A percentile compares a stretch with the other conserved stretches of the same genome.
Evolutionary conservation across 192 early-diverging fungal species (phyloP).

Genomic region (Gaertneriomyces sp.): DNA sequence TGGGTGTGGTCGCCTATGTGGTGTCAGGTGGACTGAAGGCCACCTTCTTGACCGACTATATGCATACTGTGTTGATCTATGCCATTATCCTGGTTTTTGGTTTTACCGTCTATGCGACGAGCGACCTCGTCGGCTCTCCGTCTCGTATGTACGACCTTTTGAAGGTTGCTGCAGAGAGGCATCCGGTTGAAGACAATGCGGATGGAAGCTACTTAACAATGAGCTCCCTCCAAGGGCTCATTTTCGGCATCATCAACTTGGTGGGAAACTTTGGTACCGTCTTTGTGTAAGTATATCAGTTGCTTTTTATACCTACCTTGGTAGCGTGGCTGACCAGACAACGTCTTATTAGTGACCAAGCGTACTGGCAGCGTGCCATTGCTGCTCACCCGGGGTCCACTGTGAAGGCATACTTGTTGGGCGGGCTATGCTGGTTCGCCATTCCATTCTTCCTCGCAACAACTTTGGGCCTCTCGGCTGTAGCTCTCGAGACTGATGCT

Average conservation of each 20-base stretch:
- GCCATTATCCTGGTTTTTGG: constrained; percentile 66
- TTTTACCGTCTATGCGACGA: constrained; percentile 64
- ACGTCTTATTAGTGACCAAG: constrained; percentile 64
- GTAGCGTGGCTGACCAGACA: background rate
- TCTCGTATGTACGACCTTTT: constrained; percentile 65
- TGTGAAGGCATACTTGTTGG: constrained; percentile 66
- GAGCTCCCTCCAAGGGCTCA: constrained; percentile 58
- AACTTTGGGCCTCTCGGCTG: constrained; percentile 64
- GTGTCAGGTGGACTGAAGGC: constrained; percentile 70
- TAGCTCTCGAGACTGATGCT: constrained; percentile 56
- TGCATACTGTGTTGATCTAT: constrained; percentile 66
- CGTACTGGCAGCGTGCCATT: constrained; percentile 73
- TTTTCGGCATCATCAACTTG: constrained; percentile 72
- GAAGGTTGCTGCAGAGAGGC: constrained; percentile 36
- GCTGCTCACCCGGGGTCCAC: constrained; percentile 64
- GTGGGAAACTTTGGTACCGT: constrained; percentile 78
- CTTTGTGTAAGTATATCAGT: constrained; percentile 8
- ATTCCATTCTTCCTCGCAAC: constrained; percentile 73
- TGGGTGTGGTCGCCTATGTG: constrained; percentile 67
- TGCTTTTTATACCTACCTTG: too few species aligned
- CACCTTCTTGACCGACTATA: constrained; percentile 70
- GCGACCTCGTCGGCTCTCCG: constrained; percentile 60
- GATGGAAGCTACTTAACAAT: constrained; percentile 64
- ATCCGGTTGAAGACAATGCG: constrained; percentile 59
- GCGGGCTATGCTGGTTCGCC: constrained; percentile 75